Conservation (phyloP, 306 rosid species). For the Sicyos baderoa region DNA sequence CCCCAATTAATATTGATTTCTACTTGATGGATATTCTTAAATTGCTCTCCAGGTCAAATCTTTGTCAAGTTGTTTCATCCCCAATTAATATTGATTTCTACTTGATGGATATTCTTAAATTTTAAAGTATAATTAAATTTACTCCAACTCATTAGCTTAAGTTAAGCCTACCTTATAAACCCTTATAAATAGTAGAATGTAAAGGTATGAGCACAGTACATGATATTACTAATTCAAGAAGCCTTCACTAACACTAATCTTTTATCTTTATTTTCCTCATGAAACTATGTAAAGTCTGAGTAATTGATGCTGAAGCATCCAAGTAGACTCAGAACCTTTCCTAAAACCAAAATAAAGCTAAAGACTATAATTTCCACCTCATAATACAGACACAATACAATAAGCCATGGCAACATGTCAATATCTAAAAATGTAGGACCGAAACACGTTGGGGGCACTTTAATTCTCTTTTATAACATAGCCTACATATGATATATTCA, state of each 20-base stretch:
- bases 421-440: background rate
- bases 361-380: background rate
- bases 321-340: slow-evolving; percentile 10
- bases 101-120: too few species aligned
- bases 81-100: too few species aligned
- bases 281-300: background rate
- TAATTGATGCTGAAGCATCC: slow-evolving; percentile 8
- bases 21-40: too few species aligned
- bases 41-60: too few species aligned
- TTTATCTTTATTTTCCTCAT: background rate
- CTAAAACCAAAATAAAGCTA: background rate
- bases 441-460: background rate
- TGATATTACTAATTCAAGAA: background rate
- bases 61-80: too few species aligned
- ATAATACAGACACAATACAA: background rate
- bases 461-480: background rate
- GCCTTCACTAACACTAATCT: background rate
- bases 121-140: too few species aligned
- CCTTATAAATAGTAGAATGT: background rate
- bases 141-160: background rate
- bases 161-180: background rate
- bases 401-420: background rate
- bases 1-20: too few species aligned
- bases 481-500: too few species aligned
- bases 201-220: background rate